Conservation (phyloP, 495 filamentous ascomycete species). For the Aspergillus bridgeri region DNA sequence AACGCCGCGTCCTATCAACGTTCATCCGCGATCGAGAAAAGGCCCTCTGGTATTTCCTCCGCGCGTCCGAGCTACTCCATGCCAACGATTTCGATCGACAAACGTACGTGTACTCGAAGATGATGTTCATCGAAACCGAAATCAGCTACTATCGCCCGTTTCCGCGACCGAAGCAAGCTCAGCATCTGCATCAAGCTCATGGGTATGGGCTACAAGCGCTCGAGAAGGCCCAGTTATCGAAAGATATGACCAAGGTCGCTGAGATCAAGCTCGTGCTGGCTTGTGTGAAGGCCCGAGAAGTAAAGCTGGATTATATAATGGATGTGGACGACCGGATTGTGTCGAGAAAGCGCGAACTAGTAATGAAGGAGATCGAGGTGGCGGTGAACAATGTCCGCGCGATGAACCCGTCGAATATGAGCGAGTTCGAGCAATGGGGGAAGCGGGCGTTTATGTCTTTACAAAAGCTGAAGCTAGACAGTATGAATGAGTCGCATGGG, state of each 20-base stretch:
- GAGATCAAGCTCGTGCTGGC: background rate
- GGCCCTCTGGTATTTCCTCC: background rate
- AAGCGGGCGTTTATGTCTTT: background rate
- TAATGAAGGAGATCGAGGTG: background rate
- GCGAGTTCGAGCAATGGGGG: background rate
- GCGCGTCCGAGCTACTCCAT: background rate
- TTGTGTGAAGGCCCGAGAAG: background rate
- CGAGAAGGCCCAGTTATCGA: background rate
- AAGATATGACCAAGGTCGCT: background rate
- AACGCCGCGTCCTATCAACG: background rate
- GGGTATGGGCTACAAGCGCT: background rate
- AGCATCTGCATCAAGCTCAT: background rate
- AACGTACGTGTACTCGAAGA: background rate
- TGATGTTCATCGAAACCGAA: background rate
- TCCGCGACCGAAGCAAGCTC: background rate
- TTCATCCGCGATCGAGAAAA: background rate
- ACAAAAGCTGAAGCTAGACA: background rate
- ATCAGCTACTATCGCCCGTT: background rate
- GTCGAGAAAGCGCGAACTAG: background rate
- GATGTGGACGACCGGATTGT: background rate
- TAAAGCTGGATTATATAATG: background rate
- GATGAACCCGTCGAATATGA: background rate
- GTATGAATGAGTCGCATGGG: background rate
- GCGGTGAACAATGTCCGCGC: background rate
- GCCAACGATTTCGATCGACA: background rate